Evolutionary conservation across 805 yeast genomes (phyloP), one percentile per base, ranked within the genome.

Genomic region (Cyberlindnera misumaiensis): DNA sequence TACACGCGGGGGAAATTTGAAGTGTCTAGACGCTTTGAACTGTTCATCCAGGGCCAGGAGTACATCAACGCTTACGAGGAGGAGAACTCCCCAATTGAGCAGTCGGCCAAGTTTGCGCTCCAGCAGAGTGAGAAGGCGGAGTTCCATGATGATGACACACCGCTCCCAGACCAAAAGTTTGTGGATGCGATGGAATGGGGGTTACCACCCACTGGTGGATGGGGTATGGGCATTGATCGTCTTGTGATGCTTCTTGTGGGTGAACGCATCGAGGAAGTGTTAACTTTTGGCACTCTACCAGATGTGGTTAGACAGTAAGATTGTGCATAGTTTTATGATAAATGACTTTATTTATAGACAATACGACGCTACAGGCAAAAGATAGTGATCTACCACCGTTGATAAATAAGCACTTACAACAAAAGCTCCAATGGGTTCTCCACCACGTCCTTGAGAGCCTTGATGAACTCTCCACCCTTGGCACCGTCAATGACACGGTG

Each of bases 401-500:
- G 24, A 20, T 20, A 20, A 8, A 20, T 20, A 5, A 5, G 30
- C 8, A 9, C 25, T 68, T 78, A 90, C 64, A 93, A 71, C 64
- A 93, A 69, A 66, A 93, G 70, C 70, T 88, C 96, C 62, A 93
- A 75, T 59, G 99, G 99, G 73, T 93, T 89, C 73, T 93, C 99
- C 51, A 93, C 65, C 49, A 88, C 80, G 56, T 73, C 73, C 78
- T 93, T 93, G 67, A 93, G 75, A 52, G 87, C 96, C 67, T 78
- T 87, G 73, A 93, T 85, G 76, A 78, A 93, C 55, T 93, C 97
- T 63, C 95, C 99, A 56, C 95, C 99, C 55, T 83, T 78, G 40
- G 97, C 97, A 60, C 99, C 99, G 60, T 93, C 99, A 47, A 90
- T 81, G 44, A 83, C 82, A 73, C 97, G 85, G 74, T 93, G 99